phyloP scores from a whole-genome alignment of 2,329 filamentous ascomycete species.

The Trichoderma brevicompactum region DNA sequence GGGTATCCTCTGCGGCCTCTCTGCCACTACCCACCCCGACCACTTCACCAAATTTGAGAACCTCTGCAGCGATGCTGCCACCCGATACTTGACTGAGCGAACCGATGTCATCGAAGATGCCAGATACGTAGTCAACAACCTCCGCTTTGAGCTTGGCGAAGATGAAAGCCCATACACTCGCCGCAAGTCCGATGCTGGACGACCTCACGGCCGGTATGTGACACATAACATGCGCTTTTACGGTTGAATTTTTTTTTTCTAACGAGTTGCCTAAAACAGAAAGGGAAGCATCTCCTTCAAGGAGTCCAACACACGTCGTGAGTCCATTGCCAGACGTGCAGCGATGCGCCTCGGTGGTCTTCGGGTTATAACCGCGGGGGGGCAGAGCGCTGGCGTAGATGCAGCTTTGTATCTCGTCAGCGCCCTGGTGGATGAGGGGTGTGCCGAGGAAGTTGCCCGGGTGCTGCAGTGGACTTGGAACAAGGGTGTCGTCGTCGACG shows the following conservation, averaged over 20 bases:
- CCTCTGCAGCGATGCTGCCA: constrained; percentile 74
- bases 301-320: constrained; percentile 72
- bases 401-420: constrained; percentile 83
- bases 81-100: constrained; percentile 71
- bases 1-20: constrained; percentile 77
- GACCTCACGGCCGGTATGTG: constrained; percentile 63
- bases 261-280: constrained; percentile 47
- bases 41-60: constrained; percentile 80
- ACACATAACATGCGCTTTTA: neutral
- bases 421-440: constrained; percentile 77
- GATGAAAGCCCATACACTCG: constrained; percentile 85
- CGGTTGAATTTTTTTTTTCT: neutral
- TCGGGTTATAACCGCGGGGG: constrained; percentile 79
- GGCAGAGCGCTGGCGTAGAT: constrained; percentile 79
- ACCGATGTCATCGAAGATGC: constrained; percentile 81
- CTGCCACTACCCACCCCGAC: constrained; percentile 82
- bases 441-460: constrained; percentile 75
- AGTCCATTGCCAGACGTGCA: constrained; percentile 78
- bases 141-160: constrained; percentile 81
- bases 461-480: constrained; percentile 82
- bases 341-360: constrained; percentile 72
- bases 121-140: constrained; percentile 89
- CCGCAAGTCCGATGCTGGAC: constrained; percentile 69
- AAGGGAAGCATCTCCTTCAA: constrained; percentile 86
- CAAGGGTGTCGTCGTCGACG: constrained; percentile 83